Base-by-base conservation (phyloP, 2,329 filamentous ascomycete species). In the Leptographium flavum region DNA sequence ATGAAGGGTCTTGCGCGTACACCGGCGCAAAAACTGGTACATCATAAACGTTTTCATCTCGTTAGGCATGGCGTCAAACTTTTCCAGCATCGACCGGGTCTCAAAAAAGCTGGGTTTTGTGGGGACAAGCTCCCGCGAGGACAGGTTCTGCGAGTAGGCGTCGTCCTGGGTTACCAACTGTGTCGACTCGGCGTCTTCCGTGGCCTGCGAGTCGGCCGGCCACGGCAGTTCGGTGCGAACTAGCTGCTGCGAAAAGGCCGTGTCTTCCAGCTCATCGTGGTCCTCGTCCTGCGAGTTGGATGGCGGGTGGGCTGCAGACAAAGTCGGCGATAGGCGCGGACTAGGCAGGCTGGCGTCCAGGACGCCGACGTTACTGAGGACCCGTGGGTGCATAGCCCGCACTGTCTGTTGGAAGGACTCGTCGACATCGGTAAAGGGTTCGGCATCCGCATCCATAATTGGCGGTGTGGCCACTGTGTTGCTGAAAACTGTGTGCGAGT, bases 21-120 rank as follows among this genome's bases (percentile, higher is more conserved):
- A 96, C 39, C 92, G 76, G 46, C 86, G 81, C 23, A 98, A 73
- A 45, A 98, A 78, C 58, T 98, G 90, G 59, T 93, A 96, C 79
- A 98, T 94, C 64, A 98, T 81, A 58, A 94, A 94, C 0, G 83
- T 84, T 64, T 98, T 92, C 74, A 98, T 79, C 55, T 92, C 83
- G 38, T 84, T 78, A 2, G 90, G 87, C 72, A 98, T 83, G 7
- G 83, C 76, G 59, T 96, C 90, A 55, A 96, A 98, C 3, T 81
- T 80, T 54, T 94, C 84, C 15, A 98, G 66, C 71, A 98, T 85
- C 15, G 73, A 76, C 8, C 84, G 84, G n/a, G 90, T 83, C 55
- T 93, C 85, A 63, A 88, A 74, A 19, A 90, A 60, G 19, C 58
- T 60, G 61, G 72, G 56, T 59, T 47, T 66, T 57, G 43, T 60